Percentiles rank a stretch among this genome's conserved stretches.
Evolutionary conservation across 192 early-diverging fungal species (phyloP).

Genomic region (Coemansia sp.): DNA sequence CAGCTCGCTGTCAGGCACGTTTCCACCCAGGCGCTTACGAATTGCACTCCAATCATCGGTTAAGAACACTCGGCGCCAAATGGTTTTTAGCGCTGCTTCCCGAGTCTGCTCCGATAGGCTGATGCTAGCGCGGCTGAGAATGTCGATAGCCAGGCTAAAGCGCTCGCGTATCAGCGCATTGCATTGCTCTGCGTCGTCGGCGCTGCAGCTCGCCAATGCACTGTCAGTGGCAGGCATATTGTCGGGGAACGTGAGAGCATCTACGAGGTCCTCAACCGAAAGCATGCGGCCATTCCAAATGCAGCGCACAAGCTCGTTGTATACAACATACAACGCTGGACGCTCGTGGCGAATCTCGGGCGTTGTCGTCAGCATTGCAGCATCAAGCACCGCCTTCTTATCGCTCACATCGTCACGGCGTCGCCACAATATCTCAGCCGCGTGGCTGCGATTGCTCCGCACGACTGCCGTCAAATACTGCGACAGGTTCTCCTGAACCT

Average conservation of each 20-base stretch:
- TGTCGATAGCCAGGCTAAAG: slow-evolving; percentile 32
- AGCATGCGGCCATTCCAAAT: slow-evolving; percentile 24
- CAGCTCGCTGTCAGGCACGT: slow-evolving; percentile 27
- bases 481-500: slow-evolving; percentile 27
- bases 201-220: background rate
- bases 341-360: slow-evolving; percentile 26
- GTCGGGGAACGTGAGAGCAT: slow-evolving; percentile 36
- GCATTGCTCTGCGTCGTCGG: slow-evolving; percentile 1
- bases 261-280: slow-evolving; percentile 29
- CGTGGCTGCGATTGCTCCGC: background rate
- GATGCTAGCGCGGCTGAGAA: slow-evolving; percentile 36
- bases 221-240: background rate
- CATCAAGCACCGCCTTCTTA: slow-evolving; percentile 25
- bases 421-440: slow-evolving; percentile 5
- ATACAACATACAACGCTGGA: slow-evolving; percentile 39
- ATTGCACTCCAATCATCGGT: slow-evolving; percentile 38
- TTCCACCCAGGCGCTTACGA: slow-evolving; percentile 7
- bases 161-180: slow-evolving; percentile 21
- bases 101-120: slow-evolving; percentile 22
- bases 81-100: slow-evolving; percentile 27
- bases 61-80: slow-evolving; percentile 48
- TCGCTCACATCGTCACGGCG: slow-evolving; percentile 16
- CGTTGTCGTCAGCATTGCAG: slow-evolving; percentile 39
- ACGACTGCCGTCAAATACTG: slow-evolving; percentile 14
- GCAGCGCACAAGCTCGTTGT: slow-evolving; percentile 23